Base-by-base conservation (phyloP, 345 rosid genomes). In the Nasturtium officinale region DNA sequence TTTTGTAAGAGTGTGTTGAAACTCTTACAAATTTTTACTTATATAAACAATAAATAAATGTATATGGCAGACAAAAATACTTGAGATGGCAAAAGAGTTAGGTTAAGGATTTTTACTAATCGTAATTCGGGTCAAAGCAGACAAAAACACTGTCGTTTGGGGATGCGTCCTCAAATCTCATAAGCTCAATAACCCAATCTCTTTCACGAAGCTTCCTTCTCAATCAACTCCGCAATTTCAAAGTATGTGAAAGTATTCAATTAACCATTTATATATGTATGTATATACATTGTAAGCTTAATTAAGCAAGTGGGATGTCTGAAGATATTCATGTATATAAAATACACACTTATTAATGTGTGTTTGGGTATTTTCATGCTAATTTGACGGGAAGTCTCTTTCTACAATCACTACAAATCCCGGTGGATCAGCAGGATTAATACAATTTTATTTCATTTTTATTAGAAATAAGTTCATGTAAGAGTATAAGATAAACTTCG, bases 361-460 rank as follows among this genome's bases (percentile, higher is more conserved):
- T 53, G 20, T 73, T 15, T 5, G 56, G 25, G 62, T 7, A 55
- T 17, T 52, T 61, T 32, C 58, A 53, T 59, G 78, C 79, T 67
- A 32, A 61, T 53, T 75, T 61, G 46, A 68, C 64, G 69, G 63
- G 70, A 52, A 52, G 65, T 70, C 74, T 53, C 53, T 62, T 65
- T 52, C n/a, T 55, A 45, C 25, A 63, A 67, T 33, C 60, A 33
- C 82, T 48, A 63, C 85, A 80, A 80, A 80, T 82, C 84, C 83
- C 85, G 61, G 15, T 78, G 74, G 72, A 54, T 69, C 52, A 45
- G 75, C 79, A 61, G 9, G 12, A 25, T 35, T 40, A 4, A 20
- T 67, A 21, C 46, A 37, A 37, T 25, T 35, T 61, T 48, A 59
- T 70, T 59, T 45, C 1, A 25, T 47, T 46, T 69, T 69, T 10